Conservation (phyloP, 441 rosid species). For the Eugenia klotzschiana region DNA sequence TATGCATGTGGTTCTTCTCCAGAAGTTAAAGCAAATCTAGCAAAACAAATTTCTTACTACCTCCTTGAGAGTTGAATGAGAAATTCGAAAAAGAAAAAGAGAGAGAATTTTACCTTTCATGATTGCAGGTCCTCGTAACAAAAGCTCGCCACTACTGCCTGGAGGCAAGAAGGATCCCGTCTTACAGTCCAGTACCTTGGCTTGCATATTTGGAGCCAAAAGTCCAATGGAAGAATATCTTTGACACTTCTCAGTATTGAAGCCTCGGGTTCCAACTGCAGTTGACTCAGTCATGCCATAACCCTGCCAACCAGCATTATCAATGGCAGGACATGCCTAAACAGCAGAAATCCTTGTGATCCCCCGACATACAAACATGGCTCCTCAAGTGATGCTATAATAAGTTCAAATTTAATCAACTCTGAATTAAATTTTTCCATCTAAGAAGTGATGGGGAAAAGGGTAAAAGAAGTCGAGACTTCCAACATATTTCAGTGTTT, state of each 20-base stretch:
- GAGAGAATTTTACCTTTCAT: conserved; percentile 45
- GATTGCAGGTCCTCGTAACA: conserved; percentile 65
- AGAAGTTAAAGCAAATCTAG: not conserved
- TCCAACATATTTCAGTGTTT: not conserved
- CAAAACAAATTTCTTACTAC: not conserved
- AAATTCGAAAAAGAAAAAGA: not conserved
- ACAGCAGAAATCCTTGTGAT: not conserved
- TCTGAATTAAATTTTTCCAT: not conserved
- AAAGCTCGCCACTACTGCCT: conserved; percentile 62
- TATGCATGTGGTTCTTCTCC: not conserved
- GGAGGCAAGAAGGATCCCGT: conserved; percentile 57
- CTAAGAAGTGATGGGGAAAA: not conserved
- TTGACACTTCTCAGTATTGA: conserved; percentile 23
- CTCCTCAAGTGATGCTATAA: not conserved
- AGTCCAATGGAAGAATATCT: conserved; percentile 61
- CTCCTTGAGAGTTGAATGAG: not conserved
- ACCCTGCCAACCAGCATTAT: conserved; percentile 33
- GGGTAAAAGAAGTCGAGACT: not conserved
- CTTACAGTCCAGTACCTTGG: conserved; percentile 56
- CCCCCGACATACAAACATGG: not conserved
- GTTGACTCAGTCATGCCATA: conserved; percentile 85
- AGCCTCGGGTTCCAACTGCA: conserved; percentile 77
- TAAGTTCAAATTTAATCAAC: not conserved
- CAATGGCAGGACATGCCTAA: not conserved
- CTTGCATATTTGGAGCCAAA: conserved; percentile 74